Conservation (phyloP, 192 early-diverging fungal genomes). For the Coemansia sp. region DNA sequence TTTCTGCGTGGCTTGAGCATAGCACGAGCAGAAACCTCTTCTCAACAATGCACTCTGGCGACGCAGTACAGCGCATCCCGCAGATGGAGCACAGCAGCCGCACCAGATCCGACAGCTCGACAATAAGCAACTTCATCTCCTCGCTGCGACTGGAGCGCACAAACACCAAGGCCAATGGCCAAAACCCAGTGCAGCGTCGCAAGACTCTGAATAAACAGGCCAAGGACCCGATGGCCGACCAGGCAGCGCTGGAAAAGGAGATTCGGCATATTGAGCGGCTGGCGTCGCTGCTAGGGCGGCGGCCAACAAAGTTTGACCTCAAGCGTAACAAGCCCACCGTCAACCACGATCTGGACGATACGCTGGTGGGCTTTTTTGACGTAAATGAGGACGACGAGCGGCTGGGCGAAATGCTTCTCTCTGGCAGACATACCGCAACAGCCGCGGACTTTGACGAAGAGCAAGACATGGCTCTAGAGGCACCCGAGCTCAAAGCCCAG, state of each 20-base stretch:
- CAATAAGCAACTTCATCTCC: slow-evolving; percentile 35
- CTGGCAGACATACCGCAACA: slow-evolving; percentile 13
- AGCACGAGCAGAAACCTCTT: not conserved
- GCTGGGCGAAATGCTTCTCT: slow-evolving; percentile 38
- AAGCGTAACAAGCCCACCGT: slow-evolving; percentile 25
- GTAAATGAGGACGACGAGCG: slow-evolving; percentile 42
- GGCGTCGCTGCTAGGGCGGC: slow-evolving; percentile 48
- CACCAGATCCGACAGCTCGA: slow-evolving; percentile 2
- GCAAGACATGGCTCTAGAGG: not conserved
- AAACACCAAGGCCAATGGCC: slow-evolving; percentile 25
- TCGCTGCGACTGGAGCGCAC: slow-evolving; percentile 47
- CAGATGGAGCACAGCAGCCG: slow-evolving; percentile 2
- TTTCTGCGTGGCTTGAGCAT: not conserved
- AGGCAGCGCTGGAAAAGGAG: slow-evolving; percentile 47
- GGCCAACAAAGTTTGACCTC: slow-evolving; percentile 44
- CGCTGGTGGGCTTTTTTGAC: slow-evolving; percentile 46
- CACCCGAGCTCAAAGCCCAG: slow-evolving; percentile 40
- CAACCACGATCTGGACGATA: slow-evolving; percentile 48
- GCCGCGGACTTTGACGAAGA: not conserved
- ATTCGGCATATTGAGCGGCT: slow-evolving; percentile 48
- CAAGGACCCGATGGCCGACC: slow-evolving; percentile 45
- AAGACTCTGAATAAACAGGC: slow-evolving; percentile 48
- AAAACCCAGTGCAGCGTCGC: slow-evolving; percentile 30
- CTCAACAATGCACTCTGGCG: slow-evolving; percentile 1
- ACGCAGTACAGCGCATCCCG: slow-evolving; percentile 4